phyloP scores from a whole-genome alignment of 192 early-diverging fungal genomes.

The Allomyces javanicus region DNA sequence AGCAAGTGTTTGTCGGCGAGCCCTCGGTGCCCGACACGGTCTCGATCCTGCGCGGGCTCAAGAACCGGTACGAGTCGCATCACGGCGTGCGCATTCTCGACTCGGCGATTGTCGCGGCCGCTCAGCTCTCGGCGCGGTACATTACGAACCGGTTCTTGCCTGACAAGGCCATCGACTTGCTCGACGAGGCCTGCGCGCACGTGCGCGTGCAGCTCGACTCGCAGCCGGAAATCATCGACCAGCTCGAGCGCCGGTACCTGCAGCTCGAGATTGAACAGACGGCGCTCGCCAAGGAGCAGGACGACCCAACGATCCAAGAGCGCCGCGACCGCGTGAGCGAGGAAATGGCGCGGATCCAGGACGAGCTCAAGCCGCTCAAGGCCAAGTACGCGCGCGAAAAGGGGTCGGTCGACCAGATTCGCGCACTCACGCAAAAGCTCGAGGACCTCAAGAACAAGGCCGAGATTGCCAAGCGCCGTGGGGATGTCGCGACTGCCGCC shows the following conservation, averaged over 20 bases:
- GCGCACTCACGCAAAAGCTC: conserved; percentile 64
- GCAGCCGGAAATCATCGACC: conserved; percentile 89
- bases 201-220: conserved; percentile 90
- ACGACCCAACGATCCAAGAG: conserved; percentile 42
- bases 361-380: conserved; percentile 77
- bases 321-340: conserved; percentile 58
- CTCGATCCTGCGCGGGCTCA: conserved; percentile 57
- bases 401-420: conserved; percentile 71
- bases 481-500: conserved; percentile 70
- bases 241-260: conserved; percentile 73
- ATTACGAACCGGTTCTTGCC: conserved; percentile 60
- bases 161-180: conserved; percentile 62
- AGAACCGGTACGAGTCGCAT: conserved; percentile 56
- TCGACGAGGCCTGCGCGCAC: conserved; percentile 94
- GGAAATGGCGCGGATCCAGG: conserved; percentile 62
- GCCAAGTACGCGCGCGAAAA: conserved; percentile 67
- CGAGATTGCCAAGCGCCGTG: conserved; percentile 57
- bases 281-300: conserved; percentile 85
- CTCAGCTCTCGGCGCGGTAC: conserved; percentile 48
- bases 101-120: conserved; percentile 51
- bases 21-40: conserved; percentile 55
- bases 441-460: conserved; percentile 75
- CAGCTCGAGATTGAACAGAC: conserved; percentile 93
- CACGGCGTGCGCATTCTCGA: conserved; percentile 55
- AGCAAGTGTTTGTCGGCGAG: conserved; percentile 50